A percentile compares a stretch with the other conserved stretches of the same genome.
Conservation (phyloP, 1,284 basidiomycete genomes). For the Coniophora puteana region DNA sequence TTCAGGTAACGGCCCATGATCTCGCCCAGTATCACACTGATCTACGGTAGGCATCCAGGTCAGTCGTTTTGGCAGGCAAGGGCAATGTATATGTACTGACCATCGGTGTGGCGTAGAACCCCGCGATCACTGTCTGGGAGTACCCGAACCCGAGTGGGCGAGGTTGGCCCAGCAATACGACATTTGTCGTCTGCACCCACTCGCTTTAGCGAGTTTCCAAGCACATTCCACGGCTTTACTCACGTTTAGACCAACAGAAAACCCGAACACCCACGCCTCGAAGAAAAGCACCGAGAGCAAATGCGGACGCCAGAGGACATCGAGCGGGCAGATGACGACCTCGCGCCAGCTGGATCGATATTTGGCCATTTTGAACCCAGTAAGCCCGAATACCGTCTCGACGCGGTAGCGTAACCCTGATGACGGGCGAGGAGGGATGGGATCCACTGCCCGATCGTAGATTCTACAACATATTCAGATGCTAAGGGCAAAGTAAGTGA, state of each 20-base stretch:
- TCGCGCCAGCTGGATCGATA: slow-evolving; percentile 56
- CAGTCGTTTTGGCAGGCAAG: background rate
- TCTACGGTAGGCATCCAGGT: slow-evolving; percentile 28
- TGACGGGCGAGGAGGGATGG: slow-evolving; percentile 40
- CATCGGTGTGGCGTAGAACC: slow-evolving; percentile 62
- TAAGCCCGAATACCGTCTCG: slow-evolving; percentile 63
- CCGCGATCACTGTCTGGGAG: slow-evolving; percentile 47
- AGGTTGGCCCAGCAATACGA: slow-evolving; percentile 61
- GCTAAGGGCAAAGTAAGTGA: background rate
- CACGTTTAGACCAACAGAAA: slow-evolving; percentile 71
- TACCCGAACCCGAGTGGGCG: slow-evolving; percentile 59
- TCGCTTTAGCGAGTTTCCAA: background rate
- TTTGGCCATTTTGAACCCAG: slow-evolving; percentile 58
- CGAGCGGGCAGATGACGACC: slow-evolving; percentile 42
- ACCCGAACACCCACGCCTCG: slow-evolving; percentile 65
- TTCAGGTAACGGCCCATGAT: slow-evolving; percentile 62
- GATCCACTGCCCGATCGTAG: slow-evolving; percentile 62
- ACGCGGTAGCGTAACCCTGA: slow-evolving; percentile 51
- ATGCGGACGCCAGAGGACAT: slow-evolving; percentile 64
- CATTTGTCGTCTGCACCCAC: slow-evolving; percentile 54
- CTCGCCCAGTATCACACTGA: slow-evolving; percentile 67
- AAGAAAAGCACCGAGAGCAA: slow-evolving; percentile 53
- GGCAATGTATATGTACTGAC: slow-evolving; percentile 31
- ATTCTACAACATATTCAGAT: slow-evolving; percentile 36
- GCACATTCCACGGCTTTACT: slow-evolving; percentile 14